These are phyloP conservation scores for Salix brachista DNA, from an alignment of 345 rosid species.

Conservation along the genomic window DNA sequence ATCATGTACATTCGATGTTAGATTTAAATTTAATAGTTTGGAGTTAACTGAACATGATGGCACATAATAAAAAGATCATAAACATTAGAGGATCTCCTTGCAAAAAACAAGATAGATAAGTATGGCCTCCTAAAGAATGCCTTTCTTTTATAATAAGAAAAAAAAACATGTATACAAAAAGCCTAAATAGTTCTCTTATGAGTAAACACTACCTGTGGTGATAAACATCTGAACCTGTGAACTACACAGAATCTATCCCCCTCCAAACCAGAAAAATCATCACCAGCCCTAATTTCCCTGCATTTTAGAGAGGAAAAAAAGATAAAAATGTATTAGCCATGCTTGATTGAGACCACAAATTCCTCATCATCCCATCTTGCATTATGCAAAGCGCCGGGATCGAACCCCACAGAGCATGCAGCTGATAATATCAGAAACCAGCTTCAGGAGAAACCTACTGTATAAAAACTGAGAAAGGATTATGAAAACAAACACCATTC, in stretches of 20 bases:
- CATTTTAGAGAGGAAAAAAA: background rate
- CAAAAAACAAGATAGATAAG: background rate
- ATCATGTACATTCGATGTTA: no score
- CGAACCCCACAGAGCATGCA: background rate
- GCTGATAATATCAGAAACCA: background rate
- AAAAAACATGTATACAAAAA: conserved; percentile 2
- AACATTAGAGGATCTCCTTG: background rate
- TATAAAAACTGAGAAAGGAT: background rate
- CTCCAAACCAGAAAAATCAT: background rate
- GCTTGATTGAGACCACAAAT: background rate
- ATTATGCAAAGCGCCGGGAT: background rate
- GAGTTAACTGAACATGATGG: no score
- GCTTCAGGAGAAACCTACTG: background rate
- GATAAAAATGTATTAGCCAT: background rate
- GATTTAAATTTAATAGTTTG: no score
- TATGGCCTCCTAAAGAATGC: background rate
- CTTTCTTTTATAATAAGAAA: conserved; percentile 6
- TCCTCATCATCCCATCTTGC: background rate
- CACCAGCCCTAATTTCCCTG: conserved; percentile 5
- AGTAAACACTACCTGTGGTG: background rate
- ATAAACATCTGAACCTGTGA: conserved; percentile 12
- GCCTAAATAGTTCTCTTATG: background rate
- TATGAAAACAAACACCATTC: background rate
- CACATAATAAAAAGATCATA: no score
- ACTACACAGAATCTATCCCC: background rate